Base-by-base conservation (phyloP, 257 asterid genomes). In the Echium plantagineum region DNA sequence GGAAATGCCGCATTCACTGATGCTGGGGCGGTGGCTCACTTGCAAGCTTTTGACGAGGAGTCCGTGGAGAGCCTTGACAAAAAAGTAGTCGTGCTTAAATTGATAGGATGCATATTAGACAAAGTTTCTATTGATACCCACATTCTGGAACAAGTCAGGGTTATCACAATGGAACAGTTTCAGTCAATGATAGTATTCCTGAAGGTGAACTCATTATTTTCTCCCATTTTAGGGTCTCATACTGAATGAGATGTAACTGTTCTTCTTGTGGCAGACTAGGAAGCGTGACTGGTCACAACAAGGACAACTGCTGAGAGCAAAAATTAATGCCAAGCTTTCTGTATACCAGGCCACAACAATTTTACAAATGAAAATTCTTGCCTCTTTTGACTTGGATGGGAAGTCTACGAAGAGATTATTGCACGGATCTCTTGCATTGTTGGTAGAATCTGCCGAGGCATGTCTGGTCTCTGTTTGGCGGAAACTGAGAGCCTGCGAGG, bases 261-360 rank as follows among this genome's bases (percentile, higher is more conserved):
- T 22, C 24, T 46, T 73, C 68, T 54, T 47, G 63, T 75, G 64
- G 71, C 87, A 93, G 99, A 82, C 83, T 65, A 81, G 90, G 75
- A 89, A 85, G 85, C 85, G 86, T 8, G 95, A 85, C 69, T 93
- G 99, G 99, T 71, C 95, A 4, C 94, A 81, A 73, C 97, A 93
- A 64, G 98, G 99, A 69, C 97, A 84, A 60, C 66, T 65, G 63
- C 76, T 93, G 72, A 93, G 84, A 89, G 83, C 72, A 52, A 89
- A 88, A 85, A 82, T 93, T 69, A 85, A 83, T 35, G 76, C 75
- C 56, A 86, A 86, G 74, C 83, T 93, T 60, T 81, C 97, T 47
- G 97, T 80, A 67, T 93, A 84, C 74, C 96, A 83, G 68, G 90
- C 99, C 38, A 97, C 94, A 55, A 81, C 85, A 53, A 71, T 71